Base-by-base conservation (phyloP, 805 yeast genomes). In the Saccharomycopsis babjevae region DNA sequence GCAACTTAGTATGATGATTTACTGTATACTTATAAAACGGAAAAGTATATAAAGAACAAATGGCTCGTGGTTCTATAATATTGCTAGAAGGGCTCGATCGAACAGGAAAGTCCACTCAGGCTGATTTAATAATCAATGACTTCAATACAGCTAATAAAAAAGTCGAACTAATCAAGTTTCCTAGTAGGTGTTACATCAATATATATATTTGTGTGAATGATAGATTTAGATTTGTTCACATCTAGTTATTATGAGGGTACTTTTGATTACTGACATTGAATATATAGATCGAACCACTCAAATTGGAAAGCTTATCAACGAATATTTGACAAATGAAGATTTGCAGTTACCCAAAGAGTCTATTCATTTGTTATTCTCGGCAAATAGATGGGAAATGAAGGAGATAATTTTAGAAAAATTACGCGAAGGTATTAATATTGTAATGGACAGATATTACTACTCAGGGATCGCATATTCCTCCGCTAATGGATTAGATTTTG, bases 71-170 rank as follows among this genome's bases (percentile, higher is more conserved):
- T 1, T 78, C 80, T 55, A 74, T 94, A 43, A 85, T 94, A 25
- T 80, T 90, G 1, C 78, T 94, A 1, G 99, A 94, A 72, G 99
- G 99, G 0, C 80, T 94, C 1, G 99, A 94, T 68, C 75, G 99
- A 57, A 86, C 97, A 0, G 99, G 99, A 0, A 94, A 94, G 68
- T 83, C 97, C 2, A 91, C 97, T 0, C 99, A 94, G 70, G 79
- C 86, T 6, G 69, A 72, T 2, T 65, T 68, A 2, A 66, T 87
- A 10, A 67, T 74, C 0, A 68, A 73, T 0, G 67, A 66, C 4
- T 66, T 77, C 13, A 52, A 67, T 18, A 63, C 67, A 3, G 56
- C 64, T 0, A 71, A 72, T 1, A 76, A 76, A 1, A 68, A 73
- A 5, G 79, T 79, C 3, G 75, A 76, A 60, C 72, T 88, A 40